phyloP scores from a whole-genome alignment of 768 basidiomycete genomes.

The Pisolithus marmoratus region DNA sequence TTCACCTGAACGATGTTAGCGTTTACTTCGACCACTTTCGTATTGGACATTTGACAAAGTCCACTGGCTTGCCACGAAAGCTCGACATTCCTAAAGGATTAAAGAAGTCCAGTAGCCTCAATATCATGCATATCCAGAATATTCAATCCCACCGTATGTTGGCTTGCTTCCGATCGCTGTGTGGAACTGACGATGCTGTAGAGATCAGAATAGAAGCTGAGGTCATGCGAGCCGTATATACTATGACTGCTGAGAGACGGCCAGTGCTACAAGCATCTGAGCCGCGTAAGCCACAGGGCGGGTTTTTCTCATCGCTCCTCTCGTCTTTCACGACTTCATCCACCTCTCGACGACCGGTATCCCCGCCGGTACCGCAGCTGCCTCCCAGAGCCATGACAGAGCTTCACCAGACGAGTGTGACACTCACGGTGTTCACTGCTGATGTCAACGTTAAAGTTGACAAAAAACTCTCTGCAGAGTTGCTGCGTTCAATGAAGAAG shows the following conservation, averaged over 20 bases:
- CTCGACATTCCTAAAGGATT: conserved; percentile 53
- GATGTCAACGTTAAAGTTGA: conserved; percentile 59
- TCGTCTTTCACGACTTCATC: conserved; percentile 19
- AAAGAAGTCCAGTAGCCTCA: conserved; percentile 46
- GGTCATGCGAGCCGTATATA: conserved; percentile 76
- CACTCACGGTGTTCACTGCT: conserved; percentile 30
- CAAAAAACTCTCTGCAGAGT: conserved; percentile 62
- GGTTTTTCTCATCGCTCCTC: conserved; percentile 42
- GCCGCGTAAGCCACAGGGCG: conserved; percentile 26
- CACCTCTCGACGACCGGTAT: conserved; percentile 7
- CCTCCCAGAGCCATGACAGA: conserved; percentile 20
- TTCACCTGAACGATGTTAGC: conserved; percentile 64
- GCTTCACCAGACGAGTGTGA: conserved; percentile 20
- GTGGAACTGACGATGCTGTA: conserved; percentile 33
- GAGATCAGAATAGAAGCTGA: conserved; percentile 69
- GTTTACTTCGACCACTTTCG: conserved; percentile 80
- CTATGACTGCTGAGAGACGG: conserved; percentile 56
- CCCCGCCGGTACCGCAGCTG: conserved; percentile 5
- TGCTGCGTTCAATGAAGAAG: conserved; percentile 93
- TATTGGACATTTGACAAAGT: conserved; percentile 62
- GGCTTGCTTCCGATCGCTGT: background rate
- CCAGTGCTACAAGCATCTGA: conserved; percentile 29
- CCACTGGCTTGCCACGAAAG: conserved; percentile 43
- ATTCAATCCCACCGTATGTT: conserved; percentile 60
- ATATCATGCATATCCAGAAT: conserved; percentile 63